phyloP scores from a whole-genome alignment of 1,284 basidiomycete genomes.

The Tylopilus sp. region DNA sequence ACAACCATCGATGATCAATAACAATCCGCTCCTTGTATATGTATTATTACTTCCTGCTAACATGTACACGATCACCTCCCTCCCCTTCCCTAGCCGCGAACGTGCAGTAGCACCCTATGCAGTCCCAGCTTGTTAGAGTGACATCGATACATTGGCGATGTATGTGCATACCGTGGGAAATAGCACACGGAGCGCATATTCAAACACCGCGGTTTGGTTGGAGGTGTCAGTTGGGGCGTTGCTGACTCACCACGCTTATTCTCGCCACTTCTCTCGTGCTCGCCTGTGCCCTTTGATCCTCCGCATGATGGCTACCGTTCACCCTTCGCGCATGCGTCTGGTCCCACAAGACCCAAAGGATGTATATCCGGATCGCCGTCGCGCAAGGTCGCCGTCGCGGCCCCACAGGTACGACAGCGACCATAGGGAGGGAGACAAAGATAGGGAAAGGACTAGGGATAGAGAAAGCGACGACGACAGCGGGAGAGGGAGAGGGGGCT shows the following conservation, averaged over 20 bases:
- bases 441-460: slow-evolving; percentile 10
- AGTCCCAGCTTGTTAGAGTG: no score
- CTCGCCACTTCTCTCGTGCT: no score
- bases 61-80: not conserved
- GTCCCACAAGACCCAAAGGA: slow-evolving; percentile 40
- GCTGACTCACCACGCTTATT: slow-evolving; percentile 15
- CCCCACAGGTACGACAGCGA: slow-evolving; percentile 18
- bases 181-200: no score
- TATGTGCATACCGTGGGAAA: no score
- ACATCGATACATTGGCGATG: no score
- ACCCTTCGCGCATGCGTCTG: slow-evolving; percentile 47
- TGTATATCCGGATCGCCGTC: slow-evolving; percentile 14
- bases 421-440: slow-evolving; percentile 9
- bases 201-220: no score
- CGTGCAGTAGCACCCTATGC: not conserved
- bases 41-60: slow-evolving; percentile 5
- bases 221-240: no score
- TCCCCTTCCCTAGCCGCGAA: not conserved
- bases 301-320: slow-evolving; percentile 44
- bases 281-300: no score
- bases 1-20: not conserved
- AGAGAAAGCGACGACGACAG: slow-evolving; percentile 21
- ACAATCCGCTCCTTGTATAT: not conserved
- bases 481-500: slow-evolving; percentile 3
- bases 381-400: slow-evolving; percentile 31